A percentile compares a stretch with the other conserved stretches of the same genome.
Conservation (phyloP, 164 flowering plant genomes). For the Pachysandra terminalis region DNA sequence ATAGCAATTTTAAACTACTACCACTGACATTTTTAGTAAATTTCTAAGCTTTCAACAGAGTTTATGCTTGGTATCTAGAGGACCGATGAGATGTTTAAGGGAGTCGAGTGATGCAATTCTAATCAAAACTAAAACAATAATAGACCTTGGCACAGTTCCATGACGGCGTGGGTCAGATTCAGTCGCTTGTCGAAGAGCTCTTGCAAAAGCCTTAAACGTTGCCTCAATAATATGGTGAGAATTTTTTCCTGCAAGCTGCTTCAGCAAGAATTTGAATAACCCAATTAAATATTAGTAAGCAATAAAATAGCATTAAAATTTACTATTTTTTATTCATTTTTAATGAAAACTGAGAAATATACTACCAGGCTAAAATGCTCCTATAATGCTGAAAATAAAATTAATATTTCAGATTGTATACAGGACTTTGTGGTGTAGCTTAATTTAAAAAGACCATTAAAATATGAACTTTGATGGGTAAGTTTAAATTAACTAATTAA, state of each 20-base stretch:
- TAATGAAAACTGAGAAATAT: too few relatives aligned
- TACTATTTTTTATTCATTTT: background rate
- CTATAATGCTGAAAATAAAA: too few relatives aligned
- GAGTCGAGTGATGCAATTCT: background rate
- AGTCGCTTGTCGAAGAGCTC: slow-evolving; percentile 96
- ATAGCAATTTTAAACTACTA: too few relatives aligned
- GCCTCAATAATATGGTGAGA: slow-evolving; percentile 99
- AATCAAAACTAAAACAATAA: background rate
- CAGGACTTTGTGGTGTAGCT: background rate
- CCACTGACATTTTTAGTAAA: too few relatives aligned
- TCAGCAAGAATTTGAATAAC: background rate
- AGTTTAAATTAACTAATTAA: too few relatives aligned
- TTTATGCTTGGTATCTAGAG: background rate
- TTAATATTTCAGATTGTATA: background rate
- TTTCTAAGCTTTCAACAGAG: too few relatives aligned
- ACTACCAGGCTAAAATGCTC: background rate
- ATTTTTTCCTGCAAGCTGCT: slow-evolving; percentile 92
- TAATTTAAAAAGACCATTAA: too few relatives aligned
- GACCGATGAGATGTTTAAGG: background rate
- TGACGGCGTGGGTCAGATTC: slow-evolving; percentile 79
- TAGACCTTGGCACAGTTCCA: slow-evolving; percentile 86
- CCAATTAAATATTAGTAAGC: background rate
- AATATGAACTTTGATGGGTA: background rate
- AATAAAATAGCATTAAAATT: background rate
- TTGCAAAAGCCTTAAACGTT: slow-evolving; percentile 98